These are phyloP conservation scores for Phytophthora podocarpi DNA, from an alignment of 352 stramenopile genomes.

Conservation along the genomic window DNA sequence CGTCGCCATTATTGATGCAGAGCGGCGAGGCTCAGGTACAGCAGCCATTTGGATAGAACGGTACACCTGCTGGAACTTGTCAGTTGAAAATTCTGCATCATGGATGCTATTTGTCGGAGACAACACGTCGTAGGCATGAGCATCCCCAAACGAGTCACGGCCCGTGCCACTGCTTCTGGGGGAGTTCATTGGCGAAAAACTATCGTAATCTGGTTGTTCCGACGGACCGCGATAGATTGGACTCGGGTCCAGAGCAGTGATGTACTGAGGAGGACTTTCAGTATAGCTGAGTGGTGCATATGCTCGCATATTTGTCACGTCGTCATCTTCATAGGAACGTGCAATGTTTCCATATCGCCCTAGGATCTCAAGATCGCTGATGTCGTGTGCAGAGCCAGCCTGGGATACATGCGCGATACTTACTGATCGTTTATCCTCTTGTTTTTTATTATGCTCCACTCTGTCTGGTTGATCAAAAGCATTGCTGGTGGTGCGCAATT, in stretches of 20 bases:
- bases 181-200: constrained; percentile 48
- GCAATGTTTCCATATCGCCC: constrained; percentile 37
- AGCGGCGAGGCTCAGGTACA: constrained; percentile 7
- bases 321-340: constrained; percentile 36
- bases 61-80: constrained; percentile 77
- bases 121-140: constrained; percentile 49
- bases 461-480: constrained; percentile 12
- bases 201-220: constrained; percentile 45
- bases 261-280: constrained; percentile 34
- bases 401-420: constrained; percentile 35
- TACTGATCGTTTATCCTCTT: constrained; percentile 22
- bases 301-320: constrained; percentile 39
- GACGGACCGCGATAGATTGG: constrained; percentile 45
- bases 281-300: constrained; percentile 39
- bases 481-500: constrained; percentile 15
- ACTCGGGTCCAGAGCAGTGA: constrained; percentile 38
- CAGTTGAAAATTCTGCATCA: constrained; percentile 64
- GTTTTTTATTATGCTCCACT: constrained; percentile 15
- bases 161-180: constrained; percentile 33
- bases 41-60: constrained; percentile 64
- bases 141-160: constrained; percentile 32
- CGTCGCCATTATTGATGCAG: constrained; percentile 16
- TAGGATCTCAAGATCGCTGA: constrained; percentile 50
- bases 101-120: constrained; percentile 67
- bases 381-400: constrained; percentile 24